phyloP scores from a whole-genome alignment of 768 basidiomycete genomes.

The Daedaleopsis nitida region DNA sequence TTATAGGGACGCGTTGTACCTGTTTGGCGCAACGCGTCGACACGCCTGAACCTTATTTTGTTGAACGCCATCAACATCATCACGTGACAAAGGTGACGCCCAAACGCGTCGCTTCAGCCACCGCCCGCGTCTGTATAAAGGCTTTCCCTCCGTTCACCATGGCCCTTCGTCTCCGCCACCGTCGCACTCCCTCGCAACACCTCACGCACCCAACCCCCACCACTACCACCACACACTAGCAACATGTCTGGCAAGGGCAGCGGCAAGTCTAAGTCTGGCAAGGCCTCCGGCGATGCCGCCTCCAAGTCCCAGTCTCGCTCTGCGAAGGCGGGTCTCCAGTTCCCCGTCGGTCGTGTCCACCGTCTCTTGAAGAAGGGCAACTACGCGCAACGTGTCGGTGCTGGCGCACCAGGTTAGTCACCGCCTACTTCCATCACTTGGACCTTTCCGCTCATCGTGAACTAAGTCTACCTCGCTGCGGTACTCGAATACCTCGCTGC shows the following conservation, averaged over 20 bases:
- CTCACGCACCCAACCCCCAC: neutral
- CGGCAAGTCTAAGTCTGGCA: constrained; percentile 73
- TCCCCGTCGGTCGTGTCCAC: constrained; percentile 93
- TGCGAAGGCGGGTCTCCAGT: constrained; percentile 76
- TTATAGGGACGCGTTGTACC: constrained; percentile 28
- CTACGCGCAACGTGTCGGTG: constrained; percentile 85
- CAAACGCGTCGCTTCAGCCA: constrained; percentile 5
- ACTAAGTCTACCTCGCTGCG: constrained; percentile 83
- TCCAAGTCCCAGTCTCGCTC: constrained; percentile 69
- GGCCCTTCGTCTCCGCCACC: constrained; percentile 10
- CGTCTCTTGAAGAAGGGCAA: constrained; percentile 86
- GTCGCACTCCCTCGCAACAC: constrained; percentile 14
- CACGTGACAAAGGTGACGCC: constrained; percentile 21
- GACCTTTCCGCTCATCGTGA: constrained; percentile 5
- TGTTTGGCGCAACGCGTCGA: constrained; percentile 30
- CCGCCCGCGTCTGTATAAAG: constrained; percentile 22
- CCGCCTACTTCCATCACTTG: neutral
- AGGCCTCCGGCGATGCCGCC: constrained; percentile 48
- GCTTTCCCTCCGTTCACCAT: constrained; percentile 1
- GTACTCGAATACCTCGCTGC: constrained; percentile 93
- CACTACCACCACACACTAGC: constrained; percentile 3
- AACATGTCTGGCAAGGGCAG: constrained; percentile 45
- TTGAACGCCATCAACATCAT: constrained; percentile 28
- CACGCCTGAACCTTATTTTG: constrained; percentile 28
- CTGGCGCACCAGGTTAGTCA: constrained; percentile 76